These are phyloP conservation scores for Aureobasidium leucospermi DNA, from an alignment of 2,329 filamentous ascomycete species.

Conservation along the genomic window DNA sequence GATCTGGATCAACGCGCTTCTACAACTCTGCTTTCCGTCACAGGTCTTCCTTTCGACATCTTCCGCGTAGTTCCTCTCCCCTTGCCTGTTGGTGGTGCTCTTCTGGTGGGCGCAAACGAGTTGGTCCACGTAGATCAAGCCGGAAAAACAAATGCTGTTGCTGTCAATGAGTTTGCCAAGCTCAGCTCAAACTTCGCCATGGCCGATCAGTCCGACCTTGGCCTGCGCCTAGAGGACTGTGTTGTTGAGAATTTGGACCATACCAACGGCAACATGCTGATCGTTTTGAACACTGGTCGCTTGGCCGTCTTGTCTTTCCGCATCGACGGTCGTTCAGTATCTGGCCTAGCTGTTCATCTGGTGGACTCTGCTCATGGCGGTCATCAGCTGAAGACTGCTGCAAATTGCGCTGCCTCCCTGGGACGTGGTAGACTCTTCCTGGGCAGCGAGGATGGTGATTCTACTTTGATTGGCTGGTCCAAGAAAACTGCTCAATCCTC, in stretches of 20 bases:
- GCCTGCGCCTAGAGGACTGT: slow-evolving; percentile 74
- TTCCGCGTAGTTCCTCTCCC: slow-evolving; percentile 76
- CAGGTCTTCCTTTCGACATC: slow-evolving; percentile 78
- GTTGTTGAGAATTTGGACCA: slow-evolving; percentile 67
- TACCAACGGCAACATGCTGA: slow-evolving; percentile 74
- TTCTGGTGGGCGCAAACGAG: slow-evolving; percentile 83
- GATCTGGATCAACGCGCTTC: slow-evolving; percentile 90
- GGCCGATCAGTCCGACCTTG: slow-evolving; percentile 75
- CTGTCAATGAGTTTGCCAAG: slow-evolving; percentile 83
- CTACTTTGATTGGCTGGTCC: slow-evolving; percentile 72
- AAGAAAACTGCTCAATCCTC: slow-evolving; percentile 54
- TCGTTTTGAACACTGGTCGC: slow-evolving; percentile 69
- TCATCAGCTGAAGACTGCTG: slow-evolving; percentile 50
- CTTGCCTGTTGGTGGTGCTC: slow-evolving; percentile 76
- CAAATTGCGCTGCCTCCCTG: slow-evolving; percentile 64
- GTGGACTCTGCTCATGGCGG: slow-evolving; percentile 59
- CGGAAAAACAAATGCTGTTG: slow-evolving; percentile 85
- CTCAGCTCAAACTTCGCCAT: slow-evolving; percentile 77
- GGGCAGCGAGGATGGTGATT: slow-evolving; percentile 78
- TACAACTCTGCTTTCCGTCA: slow-evolving; percentile 82
- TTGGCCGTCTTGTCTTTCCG: slow-evolving; percentile 73
- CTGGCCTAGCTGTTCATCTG: slow-evolving; percentile 67
- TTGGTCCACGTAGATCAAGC: slow-evolving; percentile 93
- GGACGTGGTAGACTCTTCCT: slow-evolving; percentile 68
- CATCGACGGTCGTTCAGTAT: slow-evolving; percentile 85